Evolutionary conservation across 352 stramenopile genomes (phyloP), one percentile per base, ranked within the genome.

Genomic region (Globisporangium spiculum): DNA sequence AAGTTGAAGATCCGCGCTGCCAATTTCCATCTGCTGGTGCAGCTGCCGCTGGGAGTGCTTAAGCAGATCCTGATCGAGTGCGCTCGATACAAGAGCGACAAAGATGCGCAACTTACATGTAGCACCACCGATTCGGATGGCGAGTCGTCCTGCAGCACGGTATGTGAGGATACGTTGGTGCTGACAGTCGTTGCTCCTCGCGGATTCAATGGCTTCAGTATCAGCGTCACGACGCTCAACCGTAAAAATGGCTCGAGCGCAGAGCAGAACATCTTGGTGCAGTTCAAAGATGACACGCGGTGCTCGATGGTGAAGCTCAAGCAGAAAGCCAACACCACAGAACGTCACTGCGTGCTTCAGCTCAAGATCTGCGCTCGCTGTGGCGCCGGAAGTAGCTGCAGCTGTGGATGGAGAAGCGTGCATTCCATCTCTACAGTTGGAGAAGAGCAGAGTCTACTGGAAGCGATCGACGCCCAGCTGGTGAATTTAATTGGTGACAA

Each of bases 331-430:
- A 27, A 48, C 20, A 7, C 8, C 0, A 58, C 22, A n/a, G 53
- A 62, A n/a, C 16, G 6, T 1, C 14, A 14, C 4, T 67, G 46
- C 22, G 70, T 53, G 4, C 16, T 80, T 3, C 64, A 69, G 18
- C 56, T 83, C 41, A 20, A 55, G 4, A 26, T 78, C 16, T 84
- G 73, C 52, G 65, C 71, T 8, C 61, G 58, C n/a, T 84, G 77
- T 20, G 75, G 77, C 20, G 26, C 16, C 3, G 67, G 61, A 14
- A 36, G 6, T 46, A 54, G 30, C 18, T 74, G 59, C 27, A 27
- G 8, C 12, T 84, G 77, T 32, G 65, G 63, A 3, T 84, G 77
- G 75, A 63, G 75, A 44, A 46, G 38, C 16, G 22, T 67, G 0
- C 77, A 84, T 65, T 12, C 2, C 2, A 60, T 82, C 9, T 66